Evolutionary conservation across 2,329 filamentous ascomycete species (phyloP).

Genomic region (Orbilia ellipsospora): DNA sequence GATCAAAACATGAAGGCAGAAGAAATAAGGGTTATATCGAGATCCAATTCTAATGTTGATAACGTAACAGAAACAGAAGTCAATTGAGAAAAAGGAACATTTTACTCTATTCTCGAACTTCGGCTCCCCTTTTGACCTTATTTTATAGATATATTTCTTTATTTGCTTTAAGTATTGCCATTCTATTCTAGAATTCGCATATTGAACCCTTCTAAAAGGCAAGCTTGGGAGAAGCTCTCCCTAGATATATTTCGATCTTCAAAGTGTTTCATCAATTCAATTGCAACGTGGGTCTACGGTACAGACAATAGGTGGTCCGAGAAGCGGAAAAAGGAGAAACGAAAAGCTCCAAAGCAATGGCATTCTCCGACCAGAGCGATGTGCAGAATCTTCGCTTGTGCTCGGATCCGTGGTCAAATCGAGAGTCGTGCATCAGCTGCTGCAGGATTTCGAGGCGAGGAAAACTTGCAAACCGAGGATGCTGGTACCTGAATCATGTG

Average conservation of each 20-base stretch:
- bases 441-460: slow-evolving; percentile 6
- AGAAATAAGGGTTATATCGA: too few relatives aligned
- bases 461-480: slow-evolving; percentile 11
- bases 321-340: slow-evolving; percentile 11
- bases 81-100: background rate
- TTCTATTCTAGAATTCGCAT: background rate
- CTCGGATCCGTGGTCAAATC: slow-evolving; percentile 47
- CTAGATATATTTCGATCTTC: too few relatives aligned
- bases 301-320: background rate
- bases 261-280: too few relatives aligned
- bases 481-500: slow-evolving; percentile 10
- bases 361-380: slow-evolving; percentile 1
- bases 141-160: too few relatives aligned
- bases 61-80: slow-evolving; percentile 29
- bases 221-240: background rate
- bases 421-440: slow-evolving; percentile 12
- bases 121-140: too few relatives aligned
- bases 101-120: slow-evolving; percentile 9
- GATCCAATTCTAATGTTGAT: slow-evolving; percentile 12
- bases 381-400: slow-evolving; percentile 43
- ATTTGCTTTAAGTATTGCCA: background rate
- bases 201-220: background rate
- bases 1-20: too few relatives aligned
- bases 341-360: slow-evolving; percentile 3
- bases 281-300: too few relatives aligned